Evolutionary conservation across 805 yeast genomes (phyloP), one percentile per base, ranked within the genome.

Genomic region (Candida pini): DNA sequence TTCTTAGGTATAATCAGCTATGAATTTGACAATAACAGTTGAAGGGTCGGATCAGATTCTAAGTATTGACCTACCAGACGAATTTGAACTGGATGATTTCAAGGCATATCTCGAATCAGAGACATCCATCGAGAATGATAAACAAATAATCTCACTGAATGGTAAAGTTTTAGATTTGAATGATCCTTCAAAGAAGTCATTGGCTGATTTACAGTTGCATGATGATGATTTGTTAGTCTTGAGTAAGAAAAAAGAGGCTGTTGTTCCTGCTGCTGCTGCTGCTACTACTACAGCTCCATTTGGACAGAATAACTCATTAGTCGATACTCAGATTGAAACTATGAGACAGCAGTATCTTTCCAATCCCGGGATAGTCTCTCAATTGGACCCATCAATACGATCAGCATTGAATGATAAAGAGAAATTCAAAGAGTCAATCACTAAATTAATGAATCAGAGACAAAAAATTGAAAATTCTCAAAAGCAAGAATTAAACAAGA

Each of bases 31-130:
- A 1, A 61, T 78, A 20, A 68, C 77, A 1, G 62, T 71, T 30
- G 73, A 65, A 26, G 52, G 59, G 13, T 59, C 66, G n/a, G 83
- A 73, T 22, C 66, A 62, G 22, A 62, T 77, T 9, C 55, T 70
- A 35, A 56, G 61, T 3, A 68, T 84, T 1, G 95, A 87, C 34
- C 69, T 86, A 4, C 71, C 85, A 4, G 72, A 63, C 1, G 81
- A 79, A 10, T 69, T 87, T 65, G 54, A 76, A 0, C 53, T 87
- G 8, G 64, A 56, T 10, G 96, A 88, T 53, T 69, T 89, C 44
- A 68, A 73, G 39, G 94, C 90, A 0, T 76, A 81, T 43, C 51
- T 88, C 8, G 81, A 79, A 40, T 76, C 81, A 2, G 95, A 86
- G 49, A 70, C 87, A 7, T 69, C 64, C 10, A 68, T 81, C 33